Evolutionary conservation across 2,329 filamentous ascomycete species (phyloP).

Genomic region (Penicillium sclerotigenum): DNA sequence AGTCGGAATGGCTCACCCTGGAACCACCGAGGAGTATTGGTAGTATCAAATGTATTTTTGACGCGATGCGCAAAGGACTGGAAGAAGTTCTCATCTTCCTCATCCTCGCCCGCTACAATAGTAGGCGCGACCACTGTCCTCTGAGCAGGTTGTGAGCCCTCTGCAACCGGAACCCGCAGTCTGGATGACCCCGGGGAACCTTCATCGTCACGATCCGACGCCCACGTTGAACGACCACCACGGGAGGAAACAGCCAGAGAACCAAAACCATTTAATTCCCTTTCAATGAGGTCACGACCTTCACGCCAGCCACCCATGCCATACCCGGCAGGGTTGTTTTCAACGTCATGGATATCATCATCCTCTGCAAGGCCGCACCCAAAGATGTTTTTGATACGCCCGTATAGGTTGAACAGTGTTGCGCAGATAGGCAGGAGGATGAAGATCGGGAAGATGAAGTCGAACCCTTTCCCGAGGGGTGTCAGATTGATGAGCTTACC

Average conservation of each 20-base stretch:
- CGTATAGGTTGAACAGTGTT: conserved; percentile 85
- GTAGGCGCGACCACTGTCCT: conserved; percentile 34
- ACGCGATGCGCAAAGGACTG: conserved; percentile 78
- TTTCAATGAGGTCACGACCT: conserved; percentile 83
- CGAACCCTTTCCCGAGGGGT: conserved; percentile 76
- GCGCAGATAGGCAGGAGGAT: conserved; percentile 82
- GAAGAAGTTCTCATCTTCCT: conserved; percentile 78
- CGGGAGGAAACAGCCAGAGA: conserved; percentile 44
- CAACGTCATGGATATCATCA: conserved; percentile 61
- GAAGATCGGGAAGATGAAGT: conserved; percentile 82
- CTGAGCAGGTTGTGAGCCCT: conserved; percentile 29
- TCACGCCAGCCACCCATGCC: conserved; percentile 87
- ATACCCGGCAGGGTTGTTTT: conserved; percentile 60
- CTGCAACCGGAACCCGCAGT: conserved; percentile 33
- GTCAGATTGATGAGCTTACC: conserved; percentile 81
- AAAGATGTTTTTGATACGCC: conserved; percentile 69
- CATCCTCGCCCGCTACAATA: conserved; percentile 57
- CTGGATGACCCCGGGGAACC: conserved; percentile 31
- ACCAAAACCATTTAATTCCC: conserved; percentile 67
- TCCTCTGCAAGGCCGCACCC: conserved; percentile 79
- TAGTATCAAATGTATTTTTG: conserved; percentile 84
- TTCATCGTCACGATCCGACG: conserved; percentile 25
- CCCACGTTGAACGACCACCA: conserved; percentile 30
- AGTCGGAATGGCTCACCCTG: conserved; percentile 70
- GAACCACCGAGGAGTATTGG: conserved; percentile 79